These are phyloP conservation scores for Byssoonygena ceratinophila DNA, from an alignment of 2,329 filamentous ascomycete species.

Conservation along the genomic window DNA sequence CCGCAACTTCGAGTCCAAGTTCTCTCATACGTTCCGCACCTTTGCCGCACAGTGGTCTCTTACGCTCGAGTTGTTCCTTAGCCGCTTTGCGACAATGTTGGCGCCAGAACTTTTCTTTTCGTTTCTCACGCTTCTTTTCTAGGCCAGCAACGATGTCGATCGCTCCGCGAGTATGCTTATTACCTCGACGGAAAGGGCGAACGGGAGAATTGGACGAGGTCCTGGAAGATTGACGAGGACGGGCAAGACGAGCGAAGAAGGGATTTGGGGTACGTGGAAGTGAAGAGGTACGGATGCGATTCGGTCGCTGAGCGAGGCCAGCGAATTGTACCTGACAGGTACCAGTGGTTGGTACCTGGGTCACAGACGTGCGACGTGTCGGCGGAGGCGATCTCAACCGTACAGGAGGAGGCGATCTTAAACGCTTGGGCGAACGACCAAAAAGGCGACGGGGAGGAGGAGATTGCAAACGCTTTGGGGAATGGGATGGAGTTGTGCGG, in stretches of 20 bases:
- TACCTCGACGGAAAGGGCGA: conserved; percentile 22
- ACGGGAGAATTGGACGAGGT: conserved; percentile 20
- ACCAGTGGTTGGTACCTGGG: conserved; percentile 35
- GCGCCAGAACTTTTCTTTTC: conserved; percentile 83
- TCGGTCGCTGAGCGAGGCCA: conserved; percentile 51
- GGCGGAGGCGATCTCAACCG: conserved; percentile 41
- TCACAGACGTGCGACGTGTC: conserved; percentile 34
- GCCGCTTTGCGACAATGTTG: conserved; percentile 78
- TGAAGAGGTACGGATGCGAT: conserved; percentile 69
- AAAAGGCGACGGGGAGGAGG: conserved; percentile 47
- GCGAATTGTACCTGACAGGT: conserved; percentile 43
- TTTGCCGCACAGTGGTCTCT: conserved; percentile 64
- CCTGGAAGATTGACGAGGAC: conserved; percentile 25
- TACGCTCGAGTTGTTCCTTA: conserved; percentile 53
- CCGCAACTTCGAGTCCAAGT: conserved; percentile 78
- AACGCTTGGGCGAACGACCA: conserved; percentile 59
- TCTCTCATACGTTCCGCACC: conserved; percentile 90
- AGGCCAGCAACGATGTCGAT: conserved; percentile 96
- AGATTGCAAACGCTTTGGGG: conserved; percentile 51
- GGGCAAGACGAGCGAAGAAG: conserved; percentile 42
- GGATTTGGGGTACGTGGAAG: conserved; percentile 68
- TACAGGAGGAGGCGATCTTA: conserved; percentile 60
- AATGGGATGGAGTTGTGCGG: conserved; percentile 43
- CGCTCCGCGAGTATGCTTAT: conserved; percentile 71
- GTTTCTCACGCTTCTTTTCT: conserved; percentile 84